Base-by-base conservation (phyloP, 2,329 filamentous ascomycete species). In the Diplodia sapinea region DNA sequence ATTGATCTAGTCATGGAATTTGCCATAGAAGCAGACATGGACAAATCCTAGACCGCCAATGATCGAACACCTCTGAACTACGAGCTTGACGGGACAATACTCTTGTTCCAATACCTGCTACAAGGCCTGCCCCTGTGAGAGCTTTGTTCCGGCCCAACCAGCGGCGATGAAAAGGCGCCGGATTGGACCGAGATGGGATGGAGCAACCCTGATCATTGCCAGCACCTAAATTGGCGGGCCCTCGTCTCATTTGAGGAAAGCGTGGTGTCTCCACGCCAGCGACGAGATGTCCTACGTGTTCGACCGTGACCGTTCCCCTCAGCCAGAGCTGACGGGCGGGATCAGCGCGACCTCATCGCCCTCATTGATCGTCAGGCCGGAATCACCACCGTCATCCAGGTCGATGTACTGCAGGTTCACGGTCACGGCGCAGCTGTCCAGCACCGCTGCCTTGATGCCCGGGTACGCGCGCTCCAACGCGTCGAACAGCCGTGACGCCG, bases 261-360 rank as follows among this genome's bases (percentile, higher is more conserved):
- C 17, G 20, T 47, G 4, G 15, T 17, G 43, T 47, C 43, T n/a
- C 20, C 17, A 17, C 17, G n/a, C 20, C 43, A 20, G 43, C 43
- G 20, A 47, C 36, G 11, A 12, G 8, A 20, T 11, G 20, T 47
- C 17, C 17, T n/a, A 47, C 43, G 43, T 47, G 43, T 8, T 47
- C 17, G 43, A 47, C n/a, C 43, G 20, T 20, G 17, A 9, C 8
- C 4, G 50, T 52, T 52, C 15, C 12, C 15, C 55, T 85, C 78
- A 95, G 4, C 92, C 92, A 47, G 92, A 93, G 82, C 92, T 96
- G 71, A 96, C 93, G 11, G 93, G 92, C 40, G 93, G 92, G 68
- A 96, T 94, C 43, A 96, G 90, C 51, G 91, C 93, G 66, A 96
- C 91, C 80, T 96, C 93, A 75, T 96, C 92, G 33, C 89, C 91